Base-by-base conservation (phyloP, 2,329 filamentous ascomycete genomes). In the Thielaviopsis ethacetica region DNA sequence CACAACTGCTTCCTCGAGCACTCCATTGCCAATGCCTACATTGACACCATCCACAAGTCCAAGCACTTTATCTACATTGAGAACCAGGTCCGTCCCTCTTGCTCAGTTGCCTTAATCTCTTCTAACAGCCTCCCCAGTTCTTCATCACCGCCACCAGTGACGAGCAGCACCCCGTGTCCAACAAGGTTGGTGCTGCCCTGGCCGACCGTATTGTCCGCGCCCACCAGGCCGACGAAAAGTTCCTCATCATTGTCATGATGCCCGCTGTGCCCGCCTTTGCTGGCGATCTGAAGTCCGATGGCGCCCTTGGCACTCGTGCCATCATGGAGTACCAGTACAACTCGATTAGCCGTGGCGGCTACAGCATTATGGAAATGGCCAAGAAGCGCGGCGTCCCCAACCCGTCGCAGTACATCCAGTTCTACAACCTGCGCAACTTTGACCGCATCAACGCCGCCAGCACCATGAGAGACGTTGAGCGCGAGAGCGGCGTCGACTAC, bases 251-350 rank as follows among this genome's bases (percentile, higher is more conserved):
- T 63, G 79, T 93, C 21, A 73, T 86, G 61, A 93, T 93, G 71
- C 88, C 88, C 0, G 80, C 86, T 1, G 83, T 94, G 0, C 88
- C 88, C 7, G 88, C 83, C 1, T 94, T 94, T 66, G 86, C 88
- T 1, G 88, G 88, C 4, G 87, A 93, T 65, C 75, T 94, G 54
- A 80, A 86, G 65, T 77, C 77, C 0, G 84, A 91, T 57, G 83
- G 80, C 22, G 83, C 85, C 9, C 74, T 91, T 1, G 85, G 86
- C 22, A 93, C 88, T 0, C 77, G 88, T 41, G 88, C 87, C 5
- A 91, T 94, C 66, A 91, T 93, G 85, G 87, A 93, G 68, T 91
- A 86, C 69, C 88, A 93, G 67, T 91, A 93, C 71, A 76, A 82
- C 66, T 85, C 81, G 56, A 93, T 93, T 71, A 86, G 82, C 69